phyloP scores from a whole-genome alignment of 495 filamentous ascomycete species.

The Antarctomyces pellizariae region DNA sequence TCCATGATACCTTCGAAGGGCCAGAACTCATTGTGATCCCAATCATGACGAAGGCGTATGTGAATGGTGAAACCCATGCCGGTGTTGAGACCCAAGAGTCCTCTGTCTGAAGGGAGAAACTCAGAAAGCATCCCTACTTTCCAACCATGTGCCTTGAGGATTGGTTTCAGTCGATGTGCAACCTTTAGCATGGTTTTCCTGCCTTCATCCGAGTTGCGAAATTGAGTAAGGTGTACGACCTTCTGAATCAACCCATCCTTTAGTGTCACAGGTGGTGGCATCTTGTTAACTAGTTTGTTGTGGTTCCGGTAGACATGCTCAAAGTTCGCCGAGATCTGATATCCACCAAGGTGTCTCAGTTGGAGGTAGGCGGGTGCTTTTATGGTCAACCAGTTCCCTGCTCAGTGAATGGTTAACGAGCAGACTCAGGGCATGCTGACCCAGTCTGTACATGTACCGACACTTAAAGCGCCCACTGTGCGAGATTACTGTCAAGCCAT shows the following conservation, averaged over 20 bases:
- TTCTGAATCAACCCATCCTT: constrained; percentile 65
- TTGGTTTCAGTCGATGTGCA: constrained; percentile 78
- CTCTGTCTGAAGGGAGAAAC: constrained; percentile 54
- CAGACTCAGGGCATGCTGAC: too few relatives aligned
- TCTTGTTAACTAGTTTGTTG: constrained; percentile 13
- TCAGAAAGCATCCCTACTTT: constrained; percentile 59
- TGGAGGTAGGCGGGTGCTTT: too few relatives aligned
- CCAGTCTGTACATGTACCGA: too few relatives aligned
- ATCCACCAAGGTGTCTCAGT: constrained; percentile 1
- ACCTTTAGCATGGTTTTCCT: constrained; percentile 59
- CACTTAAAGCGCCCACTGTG: too few relatives aligned
- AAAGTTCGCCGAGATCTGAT: background rate
- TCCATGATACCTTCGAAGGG: constrained; percentile 59
- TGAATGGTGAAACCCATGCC: constrained; percentile 58
- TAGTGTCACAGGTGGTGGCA: constrained; percentile 43
- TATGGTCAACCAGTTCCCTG: too few relatives aligned
- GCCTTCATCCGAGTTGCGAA: constrained; percentile 56
- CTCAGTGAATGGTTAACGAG: too few relatives aligned
- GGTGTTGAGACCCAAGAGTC: constrained; percentile 65
- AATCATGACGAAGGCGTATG: constrained; percentile 56
- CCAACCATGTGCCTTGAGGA: constrained; percentile 77
- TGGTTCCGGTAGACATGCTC: background rate
- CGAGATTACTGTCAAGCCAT: too few relatives aligned
- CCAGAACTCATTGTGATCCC: constrained; percentile 55
- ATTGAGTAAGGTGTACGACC: too few relatives aligned